phyloP scores from a whole-genome alignment of 257 asterid genomes.

The Fraxinus excelsior region DNA sequence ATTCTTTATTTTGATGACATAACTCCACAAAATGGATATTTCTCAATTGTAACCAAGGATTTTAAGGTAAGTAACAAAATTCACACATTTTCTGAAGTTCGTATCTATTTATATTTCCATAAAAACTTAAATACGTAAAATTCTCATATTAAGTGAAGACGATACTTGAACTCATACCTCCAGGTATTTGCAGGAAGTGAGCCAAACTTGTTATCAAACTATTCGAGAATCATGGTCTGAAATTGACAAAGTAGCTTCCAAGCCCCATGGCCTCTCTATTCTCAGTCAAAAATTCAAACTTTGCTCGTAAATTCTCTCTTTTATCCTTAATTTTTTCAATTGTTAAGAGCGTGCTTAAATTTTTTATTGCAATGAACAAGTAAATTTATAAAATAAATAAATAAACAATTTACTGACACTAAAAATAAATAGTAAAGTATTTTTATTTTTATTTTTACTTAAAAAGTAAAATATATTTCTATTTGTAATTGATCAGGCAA shows the following conservation, averaged over 20 bases:
- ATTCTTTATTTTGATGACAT: constrained; percentile 70
- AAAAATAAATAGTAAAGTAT: too few relatives aligned
- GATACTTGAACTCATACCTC: too few relatives aligned
- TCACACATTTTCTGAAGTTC: too few relatives aligned
- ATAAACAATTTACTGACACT: too few relatives aligned
- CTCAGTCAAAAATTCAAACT: constrained; percentile 54
- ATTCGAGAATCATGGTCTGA: constrained; percentile 63
- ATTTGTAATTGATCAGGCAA: constrained; percentile 28
- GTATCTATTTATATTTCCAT: neutral
- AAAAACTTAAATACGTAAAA: too few relatives aligned
- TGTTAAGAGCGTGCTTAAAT: too few relatives aligned
- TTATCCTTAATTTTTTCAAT: neutral
- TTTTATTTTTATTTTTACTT: too few relatives aligned
- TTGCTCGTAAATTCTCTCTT: constrained; percentile 50
- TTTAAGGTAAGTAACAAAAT: constrained; percentile 43
- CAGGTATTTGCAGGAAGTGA: constrained; percentile 45
- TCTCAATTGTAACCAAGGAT: constrained; percentile 49
- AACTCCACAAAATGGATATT: constrained; percentile 66
- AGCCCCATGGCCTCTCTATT: constrained; percentile 49
- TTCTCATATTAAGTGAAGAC: too few relatives aligned
- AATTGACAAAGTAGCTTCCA: constrained; percentile 59
- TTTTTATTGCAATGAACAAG: neutral
- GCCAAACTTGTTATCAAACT: constrained; percentile 49
- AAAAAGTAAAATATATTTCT: neutral
- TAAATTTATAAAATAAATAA: too few relatives aligned